Percentiles rank a stretch among this genome's conserved stretches.
Conservation (phyloP, 2,329 filamentous ascomycete genomes). For the Blastomyces emzantsi region DNA sequence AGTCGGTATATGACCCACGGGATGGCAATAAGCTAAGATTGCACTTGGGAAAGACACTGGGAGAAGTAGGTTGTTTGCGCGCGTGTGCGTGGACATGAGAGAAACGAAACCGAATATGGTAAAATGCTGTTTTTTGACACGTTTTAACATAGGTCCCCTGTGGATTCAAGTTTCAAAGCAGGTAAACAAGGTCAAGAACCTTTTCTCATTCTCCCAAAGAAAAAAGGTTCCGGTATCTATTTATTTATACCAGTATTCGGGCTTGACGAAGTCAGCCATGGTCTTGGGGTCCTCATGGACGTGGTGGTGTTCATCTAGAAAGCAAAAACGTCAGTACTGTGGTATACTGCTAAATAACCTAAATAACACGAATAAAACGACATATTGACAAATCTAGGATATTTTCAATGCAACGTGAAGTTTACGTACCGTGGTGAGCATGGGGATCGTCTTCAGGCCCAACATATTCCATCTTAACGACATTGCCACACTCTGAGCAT, state of each 20-base stretch:
- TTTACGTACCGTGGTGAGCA: slow-evolving; percentile 40
- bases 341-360: background rate
- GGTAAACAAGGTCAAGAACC: background rate
- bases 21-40: background rate
- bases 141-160: background rate
- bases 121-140: background rate
- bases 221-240: slow-evolving; percentile 15
- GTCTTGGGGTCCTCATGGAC: slow-evolving; percentile 75
- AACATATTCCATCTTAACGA: slow-evolving; percentile 97
- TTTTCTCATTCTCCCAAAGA: background rate
- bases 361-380: background rate
- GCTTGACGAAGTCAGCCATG: slow-evolving; percentile 91
- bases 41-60: background rate
- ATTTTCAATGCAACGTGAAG: background rate
- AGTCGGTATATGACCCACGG: background rate
- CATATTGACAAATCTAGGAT: background rate
- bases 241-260: slow-evolving; percentile 73
- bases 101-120: slow-evolving; percentile 1
- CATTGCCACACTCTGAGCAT: slow-evolving; percentile 92
- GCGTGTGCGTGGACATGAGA: background rate
- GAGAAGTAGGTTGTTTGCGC: background rate
- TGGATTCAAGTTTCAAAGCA: background rate
- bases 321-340: slow-evolving; percentile 11
- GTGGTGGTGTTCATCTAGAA: slow-evolving; percentile 34
- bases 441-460: slow-evolving; percentile 64